phyloP scores from a whole-genome alignment of 179 eudicot genomes.

The Monotropa hypopitys region DNA sequence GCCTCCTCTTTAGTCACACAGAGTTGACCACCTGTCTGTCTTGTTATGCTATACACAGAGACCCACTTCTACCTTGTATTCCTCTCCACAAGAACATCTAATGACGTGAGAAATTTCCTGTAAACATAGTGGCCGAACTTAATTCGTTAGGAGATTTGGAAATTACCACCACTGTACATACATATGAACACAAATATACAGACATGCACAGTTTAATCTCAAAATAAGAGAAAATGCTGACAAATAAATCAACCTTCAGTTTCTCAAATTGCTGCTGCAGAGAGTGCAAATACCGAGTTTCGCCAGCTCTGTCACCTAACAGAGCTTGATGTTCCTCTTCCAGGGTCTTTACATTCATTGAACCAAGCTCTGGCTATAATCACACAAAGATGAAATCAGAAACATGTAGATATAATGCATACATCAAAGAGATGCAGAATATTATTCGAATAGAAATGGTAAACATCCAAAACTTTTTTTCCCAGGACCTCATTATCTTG shows the following conservation, averaged over 20 bases:
- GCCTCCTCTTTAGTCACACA: background rate
- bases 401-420: background rate
- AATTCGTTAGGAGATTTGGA: background rate
- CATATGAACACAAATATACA: background rate
- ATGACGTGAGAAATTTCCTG: conserved; percentile 47
- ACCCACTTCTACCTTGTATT: conserved; percentile 37
- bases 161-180: too few relatives aligned
- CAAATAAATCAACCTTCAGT: conserved; percentile 38
- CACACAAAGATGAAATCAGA: conserved; percentile 4
- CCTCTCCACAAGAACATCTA: conserved; percentile 56
- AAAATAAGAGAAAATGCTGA: background rate
- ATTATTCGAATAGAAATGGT: background rate
- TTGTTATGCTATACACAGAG: conserved; percentile 3
- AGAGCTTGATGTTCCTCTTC: conserved; percentile 62
- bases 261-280: conserved; percentile 44
- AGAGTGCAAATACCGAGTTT: conserved; percentile 47
- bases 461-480: background rate
- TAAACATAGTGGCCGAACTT: background rate
- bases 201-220: background rate
- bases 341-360: conserved; percentile 36
- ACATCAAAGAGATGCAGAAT: background rate
- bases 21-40: conserved; percentile 1
- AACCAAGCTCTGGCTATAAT: conserved; percentile 48
- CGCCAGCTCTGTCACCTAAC: conserved; percentile 61
- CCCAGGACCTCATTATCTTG: background rate